Conservation (phyloP, 257 asterid species). For the Scutellaria galericulata region DNA sequence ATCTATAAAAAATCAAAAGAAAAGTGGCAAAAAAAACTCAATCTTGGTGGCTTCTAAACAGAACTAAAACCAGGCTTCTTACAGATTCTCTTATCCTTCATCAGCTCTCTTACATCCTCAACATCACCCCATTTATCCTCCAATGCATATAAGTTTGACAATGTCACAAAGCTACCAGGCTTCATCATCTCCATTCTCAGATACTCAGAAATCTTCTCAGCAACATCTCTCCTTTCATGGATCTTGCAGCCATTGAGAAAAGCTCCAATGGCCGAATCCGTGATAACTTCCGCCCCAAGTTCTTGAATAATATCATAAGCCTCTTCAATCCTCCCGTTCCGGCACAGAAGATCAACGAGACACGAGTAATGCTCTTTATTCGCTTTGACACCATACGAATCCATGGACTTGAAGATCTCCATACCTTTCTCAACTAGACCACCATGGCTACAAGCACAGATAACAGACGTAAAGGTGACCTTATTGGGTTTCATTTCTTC, state of each 20-base stretch:
- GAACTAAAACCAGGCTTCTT: conserved; percentile 63
- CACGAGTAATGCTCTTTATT: conserved; percentile 21
- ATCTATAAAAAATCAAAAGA: too few relatives aligned
- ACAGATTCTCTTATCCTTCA: conserved; percentile 52
- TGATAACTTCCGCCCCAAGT: neutral
- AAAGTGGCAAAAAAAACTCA: too few relatives aligned
- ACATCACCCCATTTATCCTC: conserved; percentile 54
- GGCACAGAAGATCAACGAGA: conserved; percentile 13
- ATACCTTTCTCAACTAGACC: conserved; percentile 1
- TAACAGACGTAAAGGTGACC: neutral
- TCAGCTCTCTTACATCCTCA: conserved; percentile 51
- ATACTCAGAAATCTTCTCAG: conserved; percentile 9
- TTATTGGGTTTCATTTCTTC: conserved; percentile 45
- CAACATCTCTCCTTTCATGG: conserved; percentile 17
- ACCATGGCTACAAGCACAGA: conserved; percentile 22
- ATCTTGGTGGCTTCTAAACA: conserved; percentile 20
- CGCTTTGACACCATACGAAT: neutral
- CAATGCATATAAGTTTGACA: conserved; percentile 11
- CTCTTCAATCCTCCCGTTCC: conserved; percentile 10
- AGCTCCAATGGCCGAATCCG: conserved; percentile 11
- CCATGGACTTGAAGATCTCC: conserved; percentile 18
- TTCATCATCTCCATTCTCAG: conserved; percentile 17
- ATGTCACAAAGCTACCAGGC: conserved; percentile 8
- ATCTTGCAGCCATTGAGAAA: conserved; percentile 22
- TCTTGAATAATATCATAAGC: conserved; percentile 3